Evolutionary conservation across 805 yeast genomes (phyloP).

Genomic region (Huiozyma naganishii): DNA sequence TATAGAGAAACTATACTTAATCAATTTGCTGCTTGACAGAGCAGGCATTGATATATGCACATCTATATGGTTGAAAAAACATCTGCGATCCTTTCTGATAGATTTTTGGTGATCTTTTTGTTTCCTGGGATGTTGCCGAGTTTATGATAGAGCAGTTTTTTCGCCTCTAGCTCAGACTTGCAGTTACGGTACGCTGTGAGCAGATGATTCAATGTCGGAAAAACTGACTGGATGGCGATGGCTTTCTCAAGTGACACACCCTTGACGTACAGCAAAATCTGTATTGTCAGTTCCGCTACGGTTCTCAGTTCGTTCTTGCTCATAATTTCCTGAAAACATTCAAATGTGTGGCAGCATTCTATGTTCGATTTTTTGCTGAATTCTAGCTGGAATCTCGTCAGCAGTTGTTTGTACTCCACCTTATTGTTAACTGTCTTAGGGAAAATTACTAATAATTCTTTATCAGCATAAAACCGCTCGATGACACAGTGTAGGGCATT

Average conservation of each 20-base stretch:
- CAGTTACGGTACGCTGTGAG: conserved; percentile 23
- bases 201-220: conserved; percentile 56
- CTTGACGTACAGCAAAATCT: conserved; percentile 65
- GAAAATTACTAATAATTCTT: conserved; percentile 37
- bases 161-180: conserved; percentile 17
- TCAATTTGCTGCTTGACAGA: too few relatives aligned
- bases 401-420: conserved; percentile 35
- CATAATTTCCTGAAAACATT: conserved; percentile 54
- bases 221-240: conserved; percentile 54
- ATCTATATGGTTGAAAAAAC: conserved; percentile 5
- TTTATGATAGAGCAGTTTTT: conserved; percentile 15
- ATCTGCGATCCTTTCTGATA: conserved; percentile 26
- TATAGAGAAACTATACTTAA: too few relatives aligned
- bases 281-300: conserved; percentile 61
- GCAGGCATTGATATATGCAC: too few relatives aligned
- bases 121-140: conserved; percentile 26
- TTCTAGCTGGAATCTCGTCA: conserved; percentile 35
- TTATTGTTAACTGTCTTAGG: conserved; percentile 42
- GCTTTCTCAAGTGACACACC: conserved; percentile 88
- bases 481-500: conserved; percentile 35
- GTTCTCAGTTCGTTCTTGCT: conserved; percentile 63
- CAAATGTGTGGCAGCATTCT: conserved; percentile 38
- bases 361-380: conserved; percentile 29
- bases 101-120: conserved; percentile 23
- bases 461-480: conserved; percentile 37